phyloP scores from a whole-genome alignment of 192 early-diverging fungal species.

The Neocallimastix lanati region DNA sequence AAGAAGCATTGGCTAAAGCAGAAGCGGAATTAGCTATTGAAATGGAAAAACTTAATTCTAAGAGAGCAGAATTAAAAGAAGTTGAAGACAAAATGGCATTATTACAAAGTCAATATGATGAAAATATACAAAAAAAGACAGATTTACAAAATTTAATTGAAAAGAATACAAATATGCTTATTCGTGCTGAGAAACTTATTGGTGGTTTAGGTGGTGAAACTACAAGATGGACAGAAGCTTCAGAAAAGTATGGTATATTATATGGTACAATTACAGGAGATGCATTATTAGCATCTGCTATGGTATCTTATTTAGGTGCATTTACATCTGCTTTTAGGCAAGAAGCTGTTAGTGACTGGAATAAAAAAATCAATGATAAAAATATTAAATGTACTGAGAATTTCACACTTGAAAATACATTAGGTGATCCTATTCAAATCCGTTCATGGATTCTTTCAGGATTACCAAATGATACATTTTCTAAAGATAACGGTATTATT shows the following conservation, averaged over 20 bases:
- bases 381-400: slow-evolving; percentile 25
- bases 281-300: slow-evolving; percentile 30
- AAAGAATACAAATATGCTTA: slow-evolving; percentile 39
- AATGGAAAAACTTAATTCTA: slow-evolving; percentile 32
- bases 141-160: slow-evolving; percentile 23
- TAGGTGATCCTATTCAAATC: slow-evolving; percentile 39
- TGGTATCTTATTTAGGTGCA: slow-evolving; percentile 40
- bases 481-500: slow-evolving; percentile 39
- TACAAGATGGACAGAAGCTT: slow-evolving; percentile 33
- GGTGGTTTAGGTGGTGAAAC: slow-evolving; percentile 41
- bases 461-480: slow-evolving; percentile 37
- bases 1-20: slow-evolving; percentile 29
- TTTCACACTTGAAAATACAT: slow-evolving; percentile 25
- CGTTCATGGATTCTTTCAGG: slow-evolving; percentile 37
- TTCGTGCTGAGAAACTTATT: slow-evolving; percentile 34
- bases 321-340: slow-evolving; percentile 34
- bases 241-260: not conserved
- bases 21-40: slow-evolving; percentile 35
- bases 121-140: not conserved
- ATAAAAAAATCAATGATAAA: slow-evolving; percentile 12
- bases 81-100: slow-evolving; percentile 18
- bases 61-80: slow-evolving; percentile 27
- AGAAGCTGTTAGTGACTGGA: slow-evolving; percentile 23
- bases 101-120: slow-evolving; percentile 28
- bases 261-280: slow-evolving; percentile 24